phyloP scores from a whole-genome alignment of 2,329 filamentous ascomycete species.

The Neofusicoccum parvum region DNA sequence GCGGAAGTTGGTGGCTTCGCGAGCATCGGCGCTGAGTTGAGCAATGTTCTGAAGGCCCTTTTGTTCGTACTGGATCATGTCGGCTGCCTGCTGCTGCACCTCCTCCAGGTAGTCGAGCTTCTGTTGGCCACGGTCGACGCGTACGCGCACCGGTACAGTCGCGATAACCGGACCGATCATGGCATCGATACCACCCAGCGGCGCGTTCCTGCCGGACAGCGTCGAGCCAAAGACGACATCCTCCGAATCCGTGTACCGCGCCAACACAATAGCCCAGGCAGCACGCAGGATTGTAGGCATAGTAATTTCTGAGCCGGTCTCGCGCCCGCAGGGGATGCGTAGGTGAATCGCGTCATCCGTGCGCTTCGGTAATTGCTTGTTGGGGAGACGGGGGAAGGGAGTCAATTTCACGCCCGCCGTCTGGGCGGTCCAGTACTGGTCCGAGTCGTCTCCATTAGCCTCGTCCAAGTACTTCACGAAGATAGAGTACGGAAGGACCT shows the following conservation, averaged over 20 bases:
- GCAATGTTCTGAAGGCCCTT: constrained; percentile 34
- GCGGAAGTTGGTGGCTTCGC: constrained; percentile 55
- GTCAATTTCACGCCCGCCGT: constrained; percentile 32
- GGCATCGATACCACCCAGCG: constrained; percentile 35
- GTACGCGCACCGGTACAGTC: constrained; percentile 41
- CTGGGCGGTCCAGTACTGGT: constrained; percentile 37
- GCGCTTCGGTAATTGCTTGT: constrained; percentile 35
- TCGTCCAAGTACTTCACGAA: constrained; percentile 39
- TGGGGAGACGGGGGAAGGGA: constrained; percentile 37
- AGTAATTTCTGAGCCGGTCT: constrained; percentile 28
- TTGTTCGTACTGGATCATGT: constrained; percentile 27
- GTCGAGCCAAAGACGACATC: constrained; percentile 40
- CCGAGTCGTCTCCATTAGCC: constrained; percentile 26
- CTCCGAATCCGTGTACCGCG: constrained; percentile 30
- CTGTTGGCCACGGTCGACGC: constrained; percentile 29
- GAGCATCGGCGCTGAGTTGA: constrained; percentile 49
- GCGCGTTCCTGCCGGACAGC: constrained; percentile 39
- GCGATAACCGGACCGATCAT: constrained; percentile 42
- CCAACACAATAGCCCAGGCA: constrained; percentile 37
- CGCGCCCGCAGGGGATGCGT: constrained; percentile 45
- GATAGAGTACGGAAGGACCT: constrained; percentile 28
- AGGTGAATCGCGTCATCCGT: constrained; percentile 49
- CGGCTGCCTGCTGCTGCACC: neutral
- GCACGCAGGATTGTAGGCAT: constrained; percentile 31
- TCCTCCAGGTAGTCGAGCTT: constrained; percentile 30